These are phyloP conservation scores for Macrolepiota fuliginosa DNA, from an alignment of 768 basidiomycete genomes.

Conservation along the genomic window DNA sequence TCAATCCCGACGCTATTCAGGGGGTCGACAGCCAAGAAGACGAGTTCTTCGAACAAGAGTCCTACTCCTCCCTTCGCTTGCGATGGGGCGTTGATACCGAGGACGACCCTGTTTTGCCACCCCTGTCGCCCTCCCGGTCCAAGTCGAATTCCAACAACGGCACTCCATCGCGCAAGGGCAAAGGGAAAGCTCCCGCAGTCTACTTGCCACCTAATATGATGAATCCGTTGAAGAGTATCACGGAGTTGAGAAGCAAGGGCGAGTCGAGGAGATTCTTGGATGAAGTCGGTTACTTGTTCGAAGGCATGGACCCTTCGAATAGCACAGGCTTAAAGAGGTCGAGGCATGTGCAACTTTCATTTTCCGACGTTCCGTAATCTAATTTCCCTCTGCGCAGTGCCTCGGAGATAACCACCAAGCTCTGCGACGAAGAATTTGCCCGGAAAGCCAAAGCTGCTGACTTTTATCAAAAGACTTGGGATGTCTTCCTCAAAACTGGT, in stretches of 20 bases:
- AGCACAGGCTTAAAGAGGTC: conserved; percentile 59
- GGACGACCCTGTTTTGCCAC: conserved; percentile 52
- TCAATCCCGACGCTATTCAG: conserved; percentile 19
- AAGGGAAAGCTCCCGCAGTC: conserved; percentile 18
- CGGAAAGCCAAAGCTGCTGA: conserved; percentile 79
- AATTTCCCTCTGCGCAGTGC: conserved; percentile 47
- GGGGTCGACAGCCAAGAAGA: conserved; percentile 37
- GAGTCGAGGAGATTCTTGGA: conserved; percentile 79
- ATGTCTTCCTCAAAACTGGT: conserved; percentile 55
- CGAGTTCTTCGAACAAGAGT: conserved; percentile 61
- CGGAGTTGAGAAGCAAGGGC: conserved; percentile 77
- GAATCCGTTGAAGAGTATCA: conserved; percentile 77
- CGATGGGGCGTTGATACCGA: conserved; percentile 84
- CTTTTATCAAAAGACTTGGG: conserved; percentile 69
- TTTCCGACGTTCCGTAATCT: not conserved
- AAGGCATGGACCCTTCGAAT: conserved; percentile 61
- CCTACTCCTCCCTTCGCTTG: conserved; percentile 69
- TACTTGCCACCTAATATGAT: conserved; percentile 55
- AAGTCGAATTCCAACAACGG: conserved; percentile 2
- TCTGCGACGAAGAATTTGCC: conserved; percentile 73
- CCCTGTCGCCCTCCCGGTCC: not conserved
- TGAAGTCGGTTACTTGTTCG: conserved; percentile 82
- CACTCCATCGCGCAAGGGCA: conserved; percentile 8
- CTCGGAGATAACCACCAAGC: conserved; percentile 70
- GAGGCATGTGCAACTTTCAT: conserved; percentile 43